Base-by-base conservation (phyloP, 2,329 filamentous ascomycete genomes). In the Colletotrichum chlorophyti region DNA sequence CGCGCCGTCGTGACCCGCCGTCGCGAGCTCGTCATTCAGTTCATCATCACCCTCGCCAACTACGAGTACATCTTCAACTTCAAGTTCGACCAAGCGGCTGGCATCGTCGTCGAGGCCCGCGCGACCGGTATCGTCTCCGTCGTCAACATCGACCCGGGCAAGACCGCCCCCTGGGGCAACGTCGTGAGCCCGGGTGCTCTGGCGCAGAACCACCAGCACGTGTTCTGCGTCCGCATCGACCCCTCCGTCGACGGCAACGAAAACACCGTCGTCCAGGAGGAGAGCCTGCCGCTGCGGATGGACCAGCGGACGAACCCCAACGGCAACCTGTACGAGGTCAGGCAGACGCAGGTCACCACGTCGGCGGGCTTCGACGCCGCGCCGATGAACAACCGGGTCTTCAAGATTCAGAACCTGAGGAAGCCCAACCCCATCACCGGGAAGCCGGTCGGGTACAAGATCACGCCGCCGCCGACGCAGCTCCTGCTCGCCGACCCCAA, bases 161-260 rank as follows among this genome's bases (percentile, higher is more conserved):
- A 75, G 5, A 81, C 79, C 23, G 79, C 74, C 14, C 51, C 57
- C 6, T 62, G 53, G 60, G 79, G 79, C n/a, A 85, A 79, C 57
- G 77, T 83, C 5, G 83, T 86, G 3, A 74, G 74, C 6, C 76
- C 78, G 0, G 83, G 83, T 1, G 80, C 81, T 0, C 72, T 85
- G 12, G 83, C 83, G 0, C 79, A 80, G 46, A 83, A 85, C 66
- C 83, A 86, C 63, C 83, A 86, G 63, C 83, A 86, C 68, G 74
- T 86, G 50, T 85, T 86, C 70, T 76, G 71, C 43, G 63, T 80
- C 24, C 76, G 82, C 3, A 77, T 85, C 35, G 82, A 85, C 62
- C 83, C 83, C 0, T 79, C 80, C 17, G 76, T 85, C 58, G 82
- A 85, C 63, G 82, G 82, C 14, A 71, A 81, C 61, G 69, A 72